These are phyloP conservation scores for Peribolospora kevripleyi DNA, from an alignment of 768 basidiomycete species.

Conservation along the genomic window DNA sequence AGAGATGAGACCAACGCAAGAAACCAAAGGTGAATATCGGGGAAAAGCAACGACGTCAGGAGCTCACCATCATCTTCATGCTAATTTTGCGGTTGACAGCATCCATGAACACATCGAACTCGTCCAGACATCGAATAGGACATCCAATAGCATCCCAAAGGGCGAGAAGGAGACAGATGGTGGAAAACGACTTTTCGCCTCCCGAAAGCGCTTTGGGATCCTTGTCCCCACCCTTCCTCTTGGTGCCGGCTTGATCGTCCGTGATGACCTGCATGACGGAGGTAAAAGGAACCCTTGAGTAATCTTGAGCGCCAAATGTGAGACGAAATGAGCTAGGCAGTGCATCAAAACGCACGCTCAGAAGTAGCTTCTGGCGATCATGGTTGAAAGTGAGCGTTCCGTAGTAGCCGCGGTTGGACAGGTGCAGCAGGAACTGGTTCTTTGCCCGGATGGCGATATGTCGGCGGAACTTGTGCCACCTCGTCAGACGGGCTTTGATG, in stretches of 20 bases:
- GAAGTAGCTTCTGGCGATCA: slow-evolving; percentile 31
- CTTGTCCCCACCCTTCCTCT: slow-evolving; percentile 38
- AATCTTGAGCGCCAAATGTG: no score
- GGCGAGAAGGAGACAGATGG: slow-evolving; percentile 75
- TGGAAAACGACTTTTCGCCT: slow-evolving; percentile 92
- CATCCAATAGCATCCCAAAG: slow-evolving; percentile 91
- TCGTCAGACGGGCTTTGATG: slow-evolving; percentile 35
- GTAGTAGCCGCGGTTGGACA: slow-evolving; percentile 43
- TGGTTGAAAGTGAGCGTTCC: slow-evolving; percentile 50
- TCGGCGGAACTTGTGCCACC: slow-evolving; percentile 69
- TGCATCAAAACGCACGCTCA: slow-evolving; percentile 28
- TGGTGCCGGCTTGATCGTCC: slow-evolving; percentile 39
- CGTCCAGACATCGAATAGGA: slow-evolving; percentile 86
- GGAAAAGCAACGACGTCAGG: background rate
- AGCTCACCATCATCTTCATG: slow-evolving; percentile 74
- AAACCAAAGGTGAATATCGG: background rate
- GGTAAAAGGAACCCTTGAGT: background rate
- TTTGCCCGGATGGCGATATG: slow-evolving; percentile 70
- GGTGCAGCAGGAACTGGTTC: slow-evolving; percentile 41
- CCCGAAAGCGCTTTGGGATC: slow-evolving; percentile 64
- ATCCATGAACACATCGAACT: slow-evolving; percentile 87
- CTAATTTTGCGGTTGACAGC: slow-evolving; percentile 43
- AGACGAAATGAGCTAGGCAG: no score
- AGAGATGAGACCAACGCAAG: slow-evolving; percentile 1
- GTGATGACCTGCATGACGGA: slow-evolving; percentile 38